Percentiles rank a stretch among this genome's conserved stretches.
phyloP scores from a whole-genome alignment of 768 basidiomycete genomes.

The Lactifluus hygrophoroides region DNA sequence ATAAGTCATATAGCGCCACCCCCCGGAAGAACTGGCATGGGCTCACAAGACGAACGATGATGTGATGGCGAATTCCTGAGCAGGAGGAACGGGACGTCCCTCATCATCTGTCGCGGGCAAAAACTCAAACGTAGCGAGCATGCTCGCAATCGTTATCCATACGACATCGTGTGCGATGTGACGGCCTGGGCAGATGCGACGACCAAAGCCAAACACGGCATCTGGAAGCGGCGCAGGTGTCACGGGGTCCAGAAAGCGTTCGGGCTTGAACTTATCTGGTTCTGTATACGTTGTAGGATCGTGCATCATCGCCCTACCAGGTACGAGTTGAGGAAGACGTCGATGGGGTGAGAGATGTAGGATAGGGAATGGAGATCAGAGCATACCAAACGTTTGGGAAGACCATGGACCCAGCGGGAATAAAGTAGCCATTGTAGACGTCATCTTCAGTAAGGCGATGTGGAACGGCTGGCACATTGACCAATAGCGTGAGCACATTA shows the following conservation, averaged over 20 bases:
- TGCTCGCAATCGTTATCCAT: constrained; percentile 1
- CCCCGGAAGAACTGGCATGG: neutral
- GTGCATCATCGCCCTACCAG: constrained; percentile 2
- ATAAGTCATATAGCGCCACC: no score
- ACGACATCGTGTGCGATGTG: neutral
- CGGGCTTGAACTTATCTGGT: constrained; percentile 3
- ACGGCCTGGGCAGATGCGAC: constrained; percentile 4
- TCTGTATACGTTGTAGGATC: constrained; percentile 1
- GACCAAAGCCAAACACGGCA: constrained; percentile 6
- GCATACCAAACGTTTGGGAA: no score
- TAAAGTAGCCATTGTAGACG: no score
- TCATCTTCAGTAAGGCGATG: no score
- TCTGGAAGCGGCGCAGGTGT: neutral
- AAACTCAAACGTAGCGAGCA: constrained; percentile 10
- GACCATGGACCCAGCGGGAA: no score
- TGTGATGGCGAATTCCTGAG: neutral
- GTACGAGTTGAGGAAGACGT: no score
- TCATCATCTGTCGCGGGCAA: constrained; percentile 1
- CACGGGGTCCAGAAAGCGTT: constrained; percentile 3
- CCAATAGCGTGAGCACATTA: no score
- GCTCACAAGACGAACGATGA: neutral
- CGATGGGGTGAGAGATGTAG: no score
- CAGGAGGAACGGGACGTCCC: neutral
- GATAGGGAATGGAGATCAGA: no score
- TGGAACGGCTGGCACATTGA: no score